phyloP scores from a whole-genome alignment of 768 basidiomycete genomes.

The Sporobolomyces roseus region DNA sequence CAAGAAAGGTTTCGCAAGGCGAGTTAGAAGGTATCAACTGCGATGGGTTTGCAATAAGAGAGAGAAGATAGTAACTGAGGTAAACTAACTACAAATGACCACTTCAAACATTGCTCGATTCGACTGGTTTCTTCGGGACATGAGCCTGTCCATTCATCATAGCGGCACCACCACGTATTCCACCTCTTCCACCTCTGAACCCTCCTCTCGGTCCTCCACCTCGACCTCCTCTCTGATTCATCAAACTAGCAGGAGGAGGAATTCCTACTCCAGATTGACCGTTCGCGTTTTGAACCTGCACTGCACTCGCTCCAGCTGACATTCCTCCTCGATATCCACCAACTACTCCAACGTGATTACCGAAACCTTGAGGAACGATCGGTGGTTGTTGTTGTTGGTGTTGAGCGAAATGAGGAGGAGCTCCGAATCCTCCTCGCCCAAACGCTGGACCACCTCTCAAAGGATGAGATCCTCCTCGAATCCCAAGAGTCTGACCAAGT shows the following conservation, averaged over 20 bases:
- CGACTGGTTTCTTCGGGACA: too few relatives aligned
- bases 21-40: too few relatives aligned
- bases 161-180: background rate
- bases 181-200: background rate
- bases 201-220: conserved; percentile 6
- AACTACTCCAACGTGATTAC: conserved; percentile 1
- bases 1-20: too few relatives aligned
- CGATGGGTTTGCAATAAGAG: too few relatives aligned
- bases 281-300: background rate
- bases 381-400: background rate
- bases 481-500: conserved; percentile 32
- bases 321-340: background rate
- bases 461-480: conserved; percentile 10
- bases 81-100: too few relatives aligned
- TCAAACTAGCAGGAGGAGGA: conserved; percentile 14
- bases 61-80: too few relatives aligned
- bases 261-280: conserved; percentile 24
- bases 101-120: too few relatives aligned
- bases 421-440: conserved; percentile 17
- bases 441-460: conserved; percentile 5
- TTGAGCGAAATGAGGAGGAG: background rate
- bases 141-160: too few relatives aligned
- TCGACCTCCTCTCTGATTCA: background rate
- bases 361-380: background rate
- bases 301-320: conserved; percentile 3